Percentiles rank a stretch among this genome's conserved stretches.
Evolutionary conservation across 2,329 filamentous ascomycete species (phyloP).

Genomic region (Thelonectria blattea): DNA sequence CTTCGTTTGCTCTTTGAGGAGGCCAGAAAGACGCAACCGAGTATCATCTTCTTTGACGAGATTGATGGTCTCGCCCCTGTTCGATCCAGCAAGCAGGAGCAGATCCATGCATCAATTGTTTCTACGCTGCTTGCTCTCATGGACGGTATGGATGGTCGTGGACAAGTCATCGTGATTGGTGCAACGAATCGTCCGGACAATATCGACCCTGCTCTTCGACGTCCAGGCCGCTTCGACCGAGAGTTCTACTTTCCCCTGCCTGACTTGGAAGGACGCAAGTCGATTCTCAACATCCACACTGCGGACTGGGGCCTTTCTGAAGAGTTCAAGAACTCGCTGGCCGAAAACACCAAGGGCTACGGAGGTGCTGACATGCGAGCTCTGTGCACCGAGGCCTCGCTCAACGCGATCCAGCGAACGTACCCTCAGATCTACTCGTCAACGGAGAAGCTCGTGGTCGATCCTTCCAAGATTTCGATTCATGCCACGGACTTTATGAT

Average conservation of each 20-base stretch:
- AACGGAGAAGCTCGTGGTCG: conserved; percentile 86
- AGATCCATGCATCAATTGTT: conserved; percentile 97
- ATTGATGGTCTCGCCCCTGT: conserved; percentile 97
- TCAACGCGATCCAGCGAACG: conserved; percentile 93
- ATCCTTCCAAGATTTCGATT: conserved; percentile 82
- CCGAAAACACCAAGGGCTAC: conserved; percentile 91
- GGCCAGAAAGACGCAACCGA: conserved; percentile 92
- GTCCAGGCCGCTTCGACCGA: conserved; percentile 92
- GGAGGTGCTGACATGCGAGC: conserved; percentile 94
- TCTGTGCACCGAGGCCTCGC: conserved; percentile 91
- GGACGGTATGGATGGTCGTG: conserved; percentile 98
- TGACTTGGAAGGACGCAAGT: conserved; percentile 76
- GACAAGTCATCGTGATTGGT: conserved; percentile 97
- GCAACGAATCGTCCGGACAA: conserved; percentile 98
- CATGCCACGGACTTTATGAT: conserved; percentile 97
- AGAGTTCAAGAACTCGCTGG: conserved; percentile 81
- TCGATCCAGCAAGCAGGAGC: conserved; percentile 96
- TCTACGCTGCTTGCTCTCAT: conserved; percentile 92
- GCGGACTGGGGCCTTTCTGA: conserved; percentile 86
- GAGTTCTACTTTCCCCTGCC: conserved; percentile 98
- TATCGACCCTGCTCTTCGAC: conserved; percentile 91
- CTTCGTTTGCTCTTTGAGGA: conserved; percentile 93
- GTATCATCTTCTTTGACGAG: conserved; percentile 99
- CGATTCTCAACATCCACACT: conserved; percentile 95
- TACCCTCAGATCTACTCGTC: conserved; percentile 97